Base-by-base conservation (phyloP, 345 rosid species). In the Salix udensis region DNA sequence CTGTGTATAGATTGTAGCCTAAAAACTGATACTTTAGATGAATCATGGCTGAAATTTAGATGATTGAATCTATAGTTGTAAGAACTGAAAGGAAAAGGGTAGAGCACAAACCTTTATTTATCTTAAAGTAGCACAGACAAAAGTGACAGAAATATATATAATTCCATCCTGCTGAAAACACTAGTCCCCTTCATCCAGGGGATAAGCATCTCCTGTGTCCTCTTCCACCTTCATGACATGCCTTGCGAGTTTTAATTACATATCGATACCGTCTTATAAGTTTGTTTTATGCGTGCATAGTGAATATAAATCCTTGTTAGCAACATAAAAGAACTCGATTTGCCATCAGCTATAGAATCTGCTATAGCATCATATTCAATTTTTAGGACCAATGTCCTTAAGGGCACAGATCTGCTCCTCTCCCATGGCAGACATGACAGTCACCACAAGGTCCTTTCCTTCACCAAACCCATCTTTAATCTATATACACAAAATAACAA, bases 321-420 rank as follows among this genome's bases (percentile, higher is more conserved):
- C 77, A 30, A 68, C 52, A 79, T 58, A 52, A 8, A 24, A 37
- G 60, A 70, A 67, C 44, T 68, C 23, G 37, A 40, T 76, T 48
- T 50, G 34, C 77, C 73, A 83, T 70, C 81, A 75, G 70, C 82
- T 39, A 77, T 21, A 62, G 79, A 78, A 36, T 72, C 65, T 48
- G 78, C 78, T 61, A 80, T n/a, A 74, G 79, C 83, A 74, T 71
- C 74, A 80, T 72, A 24, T 80, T 85, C 83, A 88, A 61, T 82
- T 87, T 70, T 86, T 92, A 58, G 93, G 90, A 70, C 95, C 97
- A 83, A 92, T 86, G 80, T 92, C 96, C 88, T 91, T 92, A 8
- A 89, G 85, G 77, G 91, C 89, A 79, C 90, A 86, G 79, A 92
- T 91, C 88, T 91, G 97, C 89, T 92, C 97, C 86, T 92, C 96